Base-by-base conservation (phyloP, 345 rosid species). In the Hibiscus tridactylites region DNA sequence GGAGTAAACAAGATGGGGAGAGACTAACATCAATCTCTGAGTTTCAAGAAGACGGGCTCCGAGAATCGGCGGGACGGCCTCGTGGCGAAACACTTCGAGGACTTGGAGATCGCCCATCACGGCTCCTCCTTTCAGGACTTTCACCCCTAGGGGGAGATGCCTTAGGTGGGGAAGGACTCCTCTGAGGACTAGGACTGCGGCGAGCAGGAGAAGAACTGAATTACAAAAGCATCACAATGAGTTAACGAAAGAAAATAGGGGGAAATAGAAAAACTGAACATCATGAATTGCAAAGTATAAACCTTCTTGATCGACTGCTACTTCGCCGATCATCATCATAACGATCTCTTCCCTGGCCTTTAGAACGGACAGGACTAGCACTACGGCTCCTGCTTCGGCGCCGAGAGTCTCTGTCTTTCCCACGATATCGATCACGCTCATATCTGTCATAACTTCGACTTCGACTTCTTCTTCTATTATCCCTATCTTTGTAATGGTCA, bases 371-470 rank as follows among this genome's bases (percentile, higher is more conserved):
- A 53, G 85, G 91, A 56, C 93, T 85, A 0, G 71, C 81, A 77
- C 89, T 88, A 61, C 82, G 83, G 74, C 89, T 86, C 85, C 87
- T 83, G 67, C 89, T 85, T 60, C 81, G 82, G 1, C 80, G 83
- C 31, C 63, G 85, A 71, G 80, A 77, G 72, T 85, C 85, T 73
- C 79, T 85, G 59, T 80, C 84, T 75, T 65, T 86, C 58, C 85
- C 89, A 64, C 79, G 81, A 81, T 81, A 69, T 75, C 81, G 83
- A 7, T 86, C 89, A 72, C 80, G 85, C 2, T 80, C 85, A 71
- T 75, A 78, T 76, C 85, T 77, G 28, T 86, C 90, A 64, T 42
- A 72, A 73, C 93, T 86, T 74, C 85, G 78, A 31, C 92, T 86
- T 70, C 85, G 84, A 62, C 87, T 81, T 76, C 89, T 75, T 77